Percentiles rank a stretch among this genome's conserved stretches.
Conservation (phyloP, 2,329 filamentous ascomycete species). For the Curvularia sp. region DNA sequence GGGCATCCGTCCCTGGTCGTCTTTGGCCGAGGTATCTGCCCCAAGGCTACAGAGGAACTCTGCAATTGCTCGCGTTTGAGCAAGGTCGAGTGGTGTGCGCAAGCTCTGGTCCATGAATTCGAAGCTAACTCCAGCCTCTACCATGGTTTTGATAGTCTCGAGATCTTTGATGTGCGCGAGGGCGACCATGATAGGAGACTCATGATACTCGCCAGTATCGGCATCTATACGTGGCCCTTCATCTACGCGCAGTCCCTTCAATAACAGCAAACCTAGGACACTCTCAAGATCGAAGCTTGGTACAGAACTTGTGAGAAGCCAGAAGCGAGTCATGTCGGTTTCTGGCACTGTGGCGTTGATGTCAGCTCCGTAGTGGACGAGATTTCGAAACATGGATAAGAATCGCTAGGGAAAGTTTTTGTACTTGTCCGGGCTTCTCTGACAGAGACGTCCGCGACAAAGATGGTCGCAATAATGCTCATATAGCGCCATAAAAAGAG, state of each 20-base stretch:
- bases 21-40: not conserved
- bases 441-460: conserved; percentile 1
- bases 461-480: not conserved
- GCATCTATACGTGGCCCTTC: conserved; percentile 1
- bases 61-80: not conserved
- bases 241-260: conserved; percentile 1
- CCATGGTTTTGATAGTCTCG: not conserved
- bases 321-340: not conserved
- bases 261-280: not conserved
- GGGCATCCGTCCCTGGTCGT: not conserved
- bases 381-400: not conserved
- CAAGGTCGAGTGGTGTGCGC: not conserved
- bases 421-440: not conserved
- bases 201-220: not conserved
- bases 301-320: not conserved
- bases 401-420: not conserved
- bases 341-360: not conserved
- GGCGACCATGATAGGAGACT: not conserved
- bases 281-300: conserved; percentile 1
- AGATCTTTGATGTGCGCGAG: not conserved
- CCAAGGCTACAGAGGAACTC: not conserved
- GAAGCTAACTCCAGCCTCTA: not conserved
- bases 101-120: not conserved
- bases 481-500: not conserved
- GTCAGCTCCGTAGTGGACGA: not conserved